phyloP scores from a whole-genome alignment of 768 basidiomycete genomes.

The Termitomyces sp. region DNA sequence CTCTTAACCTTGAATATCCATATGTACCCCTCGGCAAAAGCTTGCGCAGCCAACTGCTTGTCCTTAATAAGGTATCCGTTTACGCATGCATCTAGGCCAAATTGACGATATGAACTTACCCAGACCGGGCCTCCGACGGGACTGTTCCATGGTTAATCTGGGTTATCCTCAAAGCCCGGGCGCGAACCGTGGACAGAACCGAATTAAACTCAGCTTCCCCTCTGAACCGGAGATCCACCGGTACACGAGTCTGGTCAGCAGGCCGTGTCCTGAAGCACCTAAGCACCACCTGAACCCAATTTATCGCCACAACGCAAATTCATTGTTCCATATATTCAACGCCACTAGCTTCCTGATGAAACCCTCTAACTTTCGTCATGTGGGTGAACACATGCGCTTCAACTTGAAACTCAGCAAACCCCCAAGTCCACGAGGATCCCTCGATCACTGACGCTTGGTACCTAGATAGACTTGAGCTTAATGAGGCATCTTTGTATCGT shows the following conservation, averaged over 20 bases:
- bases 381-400: neutral
- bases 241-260: slow-evolving; percentile 11
- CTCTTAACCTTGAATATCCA: neutral
- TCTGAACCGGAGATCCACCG: neutral
- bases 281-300: neutral
- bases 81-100: neutral
- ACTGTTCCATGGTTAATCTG: slow-evolving; percentile 1
- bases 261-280: neutral
- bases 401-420: neutral
- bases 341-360: neutral
- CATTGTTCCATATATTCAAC: neutral
- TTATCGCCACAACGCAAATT: neutral
- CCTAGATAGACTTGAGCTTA: neutral
- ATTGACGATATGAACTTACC: neutral
- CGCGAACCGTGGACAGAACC: neutral
- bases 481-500: neutral
- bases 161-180: neutral
- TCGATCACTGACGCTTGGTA: neutral
- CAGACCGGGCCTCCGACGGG: neutral
- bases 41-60: neutral
- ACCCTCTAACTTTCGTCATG: neutral
- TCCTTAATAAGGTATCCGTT: neutral
- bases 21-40: neutral
- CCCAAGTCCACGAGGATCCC: neutral
- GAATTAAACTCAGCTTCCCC: too few species aligned